These are phyloP conservation scores for Chlorophyllum brunneum DNA, from an alignment of 768 basidiomycete species.

Conservation along the genomic window DNA sequence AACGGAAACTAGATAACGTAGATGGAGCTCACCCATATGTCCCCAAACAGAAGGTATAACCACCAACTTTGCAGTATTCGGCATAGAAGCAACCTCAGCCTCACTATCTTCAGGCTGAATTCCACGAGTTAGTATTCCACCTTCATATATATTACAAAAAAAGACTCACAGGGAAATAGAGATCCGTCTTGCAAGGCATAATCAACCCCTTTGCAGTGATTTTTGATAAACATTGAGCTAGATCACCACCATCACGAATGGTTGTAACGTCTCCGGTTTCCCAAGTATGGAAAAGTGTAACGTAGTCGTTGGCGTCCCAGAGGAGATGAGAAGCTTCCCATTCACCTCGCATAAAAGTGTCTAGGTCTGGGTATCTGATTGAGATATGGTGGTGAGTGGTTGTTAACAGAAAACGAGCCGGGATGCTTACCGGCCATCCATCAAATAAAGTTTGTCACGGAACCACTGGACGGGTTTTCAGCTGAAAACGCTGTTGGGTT, in stretches of 20 bases:
- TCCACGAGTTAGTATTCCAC: neutral
- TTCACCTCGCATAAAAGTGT: slow-evolving; percentile 45
- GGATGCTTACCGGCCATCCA: slow-evolving; percentile 33
- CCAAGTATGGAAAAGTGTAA: slow-evolving; percentile 49
- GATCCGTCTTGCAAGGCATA: slow-evolving; percentile 57
- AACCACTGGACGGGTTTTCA: slow-evolving; percentile 47
- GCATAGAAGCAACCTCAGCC: slow-evolving; percentile 40
- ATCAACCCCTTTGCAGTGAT: slow-evolving; percentile 52
- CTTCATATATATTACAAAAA: neutral
- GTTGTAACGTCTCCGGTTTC: slow-evolving; percentile 43
- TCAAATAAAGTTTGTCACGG: slow-evolving; percentile 41
- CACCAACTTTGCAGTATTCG: slow-evolving; percentile 37
- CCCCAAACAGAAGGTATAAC: slow-evolving; percentile 59
- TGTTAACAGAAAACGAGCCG: neutral
- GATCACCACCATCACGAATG: slow-evolving; percentile 39
- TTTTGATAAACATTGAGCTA: slow-evolving; percentile 32
- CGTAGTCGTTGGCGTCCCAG: slow-evolving; percentile 56
- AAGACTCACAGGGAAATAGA: slow-evolving; percentile 47
- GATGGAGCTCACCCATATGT: slow-evolving; percentile 41
- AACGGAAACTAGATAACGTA: neutral
- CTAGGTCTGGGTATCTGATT: slow-evolving; percentile 41
- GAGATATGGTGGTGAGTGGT: neutral
- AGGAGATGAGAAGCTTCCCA: slow-evolving; percentile 45
- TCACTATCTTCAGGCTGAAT: slow-evolving; percentile 51
- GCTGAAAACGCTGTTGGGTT: too few relatives aligned